phyloP scores from a whole-genome alignment of 78 protist genomes.

The Monocercomonoides exilis region DNA sequence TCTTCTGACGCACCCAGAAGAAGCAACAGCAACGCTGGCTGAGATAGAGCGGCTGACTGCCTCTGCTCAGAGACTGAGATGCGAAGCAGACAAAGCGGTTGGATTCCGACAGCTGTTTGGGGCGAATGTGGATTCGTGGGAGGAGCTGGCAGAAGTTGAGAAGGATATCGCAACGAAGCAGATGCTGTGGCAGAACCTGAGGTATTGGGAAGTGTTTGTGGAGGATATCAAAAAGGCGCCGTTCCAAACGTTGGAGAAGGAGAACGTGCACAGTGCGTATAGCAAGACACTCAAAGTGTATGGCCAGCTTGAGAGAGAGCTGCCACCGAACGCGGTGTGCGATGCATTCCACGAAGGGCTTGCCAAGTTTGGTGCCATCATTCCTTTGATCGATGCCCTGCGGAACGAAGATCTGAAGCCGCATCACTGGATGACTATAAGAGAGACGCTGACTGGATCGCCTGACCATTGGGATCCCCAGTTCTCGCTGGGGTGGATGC shows the following conservation, averaged over 20 bases:
- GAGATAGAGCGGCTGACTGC: too few species aligned
- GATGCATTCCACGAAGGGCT: background rate
- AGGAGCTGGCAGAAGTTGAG: background rate
- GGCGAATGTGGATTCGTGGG: background rate
- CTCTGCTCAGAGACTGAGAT: background rate
- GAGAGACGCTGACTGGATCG: slow-evolving; percentile 7
- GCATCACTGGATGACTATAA: slow-evolving; percentile 39
- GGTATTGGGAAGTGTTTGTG: too few species aligned
- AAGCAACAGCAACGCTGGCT: too few species aligned
- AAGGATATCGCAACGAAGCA: background rate
- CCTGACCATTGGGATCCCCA: background rate
- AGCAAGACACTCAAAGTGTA: too few species aligned
- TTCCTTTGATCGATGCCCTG: slow-evolving; percentile 34
- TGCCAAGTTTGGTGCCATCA: slow-evolving; percentile 10
- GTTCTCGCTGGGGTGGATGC: background rate
- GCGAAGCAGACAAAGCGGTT: background rate
- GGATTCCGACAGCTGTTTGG: background rate
- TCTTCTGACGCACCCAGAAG: too few species aligned
- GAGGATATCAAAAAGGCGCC: too few species aligned
- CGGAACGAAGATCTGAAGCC: slow-evolving; percentile 26
- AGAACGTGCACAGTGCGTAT: too few species aligned
- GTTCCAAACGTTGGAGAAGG: too few species aligned
- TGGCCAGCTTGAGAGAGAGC: too few species aligned
- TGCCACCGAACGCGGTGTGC: background rate
- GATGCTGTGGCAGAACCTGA: too few species aligned